These are phyloP conservation scores for Russula dissimulans DNA, from an alignment of 768 basidiomycete species.

Conservation along the genomic window DNA sequence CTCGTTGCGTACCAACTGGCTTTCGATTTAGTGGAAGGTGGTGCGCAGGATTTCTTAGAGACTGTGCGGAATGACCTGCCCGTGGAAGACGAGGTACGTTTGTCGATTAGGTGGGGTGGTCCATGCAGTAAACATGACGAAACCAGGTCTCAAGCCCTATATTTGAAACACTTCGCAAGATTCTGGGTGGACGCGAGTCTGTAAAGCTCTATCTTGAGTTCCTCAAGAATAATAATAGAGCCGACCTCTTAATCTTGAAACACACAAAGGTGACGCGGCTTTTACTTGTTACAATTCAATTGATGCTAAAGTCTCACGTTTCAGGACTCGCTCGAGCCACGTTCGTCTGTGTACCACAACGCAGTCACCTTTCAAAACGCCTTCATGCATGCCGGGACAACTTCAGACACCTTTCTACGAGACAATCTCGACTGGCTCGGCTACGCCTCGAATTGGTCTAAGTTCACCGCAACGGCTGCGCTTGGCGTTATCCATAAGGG, in stretches of 20 bases:
- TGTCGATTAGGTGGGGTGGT: background rate
- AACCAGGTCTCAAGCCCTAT: conserved; percentile 47
- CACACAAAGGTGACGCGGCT: conserved; percentile 63
- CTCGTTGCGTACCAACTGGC: conserved; percentile 90
- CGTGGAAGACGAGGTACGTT: conserved; percentile 51
- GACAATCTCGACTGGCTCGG: conserved; percentile 97
- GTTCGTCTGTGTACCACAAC: conserved; percentile 95
- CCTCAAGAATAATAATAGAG: conserved; percentile 88
- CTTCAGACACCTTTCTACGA: conserved; percentile 86
- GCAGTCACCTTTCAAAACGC: conserved; percentile 95
- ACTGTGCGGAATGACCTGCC: conserved; percentile 61
- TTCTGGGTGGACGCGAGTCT: conserved; percentile 85
- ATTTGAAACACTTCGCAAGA: conserved; percentile 70
- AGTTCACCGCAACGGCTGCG: conserved; percentile 95
- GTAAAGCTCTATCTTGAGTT: conserved; percentile 94
- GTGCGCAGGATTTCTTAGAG: conserved; percentile 86
- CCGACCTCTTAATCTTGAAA: conserved; percentile 85
- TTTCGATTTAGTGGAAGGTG: conserved; percentile 92
- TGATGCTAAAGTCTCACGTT: conserved; percentile 23
- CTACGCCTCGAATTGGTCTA: conserved; percentile 95
- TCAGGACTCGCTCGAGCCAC: conserved; percentile 83
- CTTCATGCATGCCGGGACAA: conserved; percentile 97
- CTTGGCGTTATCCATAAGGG: conserved; percentile 98
- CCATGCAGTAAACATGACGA: background rate
- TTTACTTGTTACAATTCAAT: conserved; percentile 66